These are phyloP conservation scores for Chiua virens DNA, from an alignment of 768 basidiomycete species.

Conservation along the genomic window DNA sequence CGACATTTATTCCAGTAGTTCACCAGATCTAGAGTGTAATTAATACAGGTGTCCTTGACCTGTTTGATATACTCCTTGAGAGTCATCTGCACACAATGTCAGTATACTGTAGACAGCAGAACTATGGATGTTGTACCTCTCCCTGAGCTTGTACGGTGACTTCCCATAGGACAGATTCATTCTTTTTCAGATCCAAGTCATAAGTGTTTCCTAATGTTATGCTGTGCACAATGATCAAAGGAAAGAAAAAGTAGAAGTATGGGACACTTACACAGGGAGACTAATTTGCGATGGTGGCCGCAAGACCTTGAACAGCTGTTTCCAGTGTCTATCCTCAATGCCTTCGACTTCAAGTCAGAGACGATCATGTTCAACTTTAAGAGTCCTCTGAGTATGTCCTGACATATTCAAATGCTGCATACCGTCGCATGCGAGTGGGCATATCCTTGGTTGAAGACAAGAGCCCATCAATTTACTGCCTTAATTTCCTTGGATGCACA, in stretches of 20 bases:
- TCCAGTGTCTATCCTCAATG: constrained; percentile 97
- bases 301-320: constrained; percentile 90
- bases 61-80: constrained; percentile 94
- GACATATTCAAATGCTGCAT: constrained; percentile 97
- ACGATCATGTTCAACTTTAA: constrained; percentile 89
- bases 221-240: constrained; percentile 38
- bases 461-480: constrained; percentile 89
- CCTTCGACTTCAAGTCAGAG: constrained; percentile 96
- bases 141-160: constrained; percentile 97
- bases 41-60: constrained; percentile 97
- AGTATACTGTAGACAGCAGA: background rate
- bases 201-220: constrained; percentile 97
- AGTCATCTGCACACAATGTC: constrained; percentile 69
- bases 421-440: constrained; percentile 98
- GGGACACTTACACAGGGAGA: constrained; percentile 59
- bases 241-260: constrained; percentile 8
- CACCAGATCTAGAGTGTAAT: constrained; percentile 91
- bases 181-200: constrained; percentile 92
- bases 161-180: constrained; percentile 89
- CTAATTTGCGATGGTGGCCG: constrained; percentile 72
- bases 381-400: constrained; percentile 81
- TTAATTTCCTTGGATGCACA: constrained; percentile 90
- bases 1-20: constrained; percentile 99
- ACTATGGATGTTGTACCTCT: constrained; percentile 54
- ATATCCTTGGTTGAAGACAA: constrained; percentile 93